These are phyloP conservation scores for Schwanniomyces sp. DNA, from an alignment of 805 yeast species.

Conservation along the genomic window DNA sequence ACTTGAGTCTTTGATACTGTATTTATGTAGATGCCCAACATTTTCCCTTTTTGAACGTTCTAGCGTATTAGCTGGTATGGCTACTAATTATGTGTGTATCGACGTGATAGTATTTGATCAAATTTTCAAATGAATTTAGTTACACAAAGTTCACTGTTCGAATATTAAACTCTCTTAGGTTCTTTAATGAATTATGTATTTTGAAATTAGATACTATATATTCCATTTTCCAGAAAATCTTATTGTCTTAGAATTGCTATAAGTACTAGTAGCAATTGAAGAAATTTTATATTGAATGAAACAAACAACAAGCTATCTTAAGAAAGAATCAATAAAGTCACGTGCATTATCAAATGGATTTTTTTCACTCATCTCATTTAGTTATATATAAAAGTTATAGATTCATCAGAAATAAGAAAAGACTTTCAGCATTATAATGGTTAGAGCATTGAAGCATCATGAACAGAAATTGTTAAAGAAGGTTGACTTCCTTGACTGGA, in stretches of 20 bases:
- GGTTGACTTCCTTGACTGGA: conserved; percentile 97
- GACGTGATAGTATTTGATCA: background rate
- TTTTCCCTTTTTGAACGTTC: background rate
- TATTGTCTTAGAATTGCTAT: no score
- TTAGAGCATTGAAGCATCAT: conserved; percentile 86
- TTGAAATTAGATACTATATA: no score
- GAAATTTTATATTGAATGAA: background rate
- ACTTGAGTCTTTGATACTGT: conserved; percentile 1
- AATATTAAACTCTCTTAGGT: no score
- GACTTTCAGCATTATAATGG: conserved; percentile 47
- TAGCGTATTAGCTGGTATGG: background rate
- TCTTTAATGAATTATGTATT: no score
- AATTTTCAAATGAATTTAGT: background rate
- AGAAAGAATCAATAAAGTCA: background rate
- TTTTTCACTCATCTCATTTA: background rate
- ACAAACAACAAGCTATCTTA: no score
- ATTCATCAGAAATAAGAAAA: background rate
- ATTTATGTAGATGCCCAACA: background rate
- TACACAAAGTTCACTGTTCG: background rate
- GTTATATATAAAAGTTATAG: background rate
- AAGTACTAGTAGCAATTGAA: background rate
- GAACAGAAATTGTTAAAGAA: conserved; percentile 93
- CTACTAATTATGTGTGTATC: background rate
- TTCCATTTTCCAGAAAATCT: no score
- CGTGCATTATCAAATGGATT: background rate